phyloP scores from a whole-genome alignment of 805 yeast genomes.

The Metschnikowia similis region DNA sequence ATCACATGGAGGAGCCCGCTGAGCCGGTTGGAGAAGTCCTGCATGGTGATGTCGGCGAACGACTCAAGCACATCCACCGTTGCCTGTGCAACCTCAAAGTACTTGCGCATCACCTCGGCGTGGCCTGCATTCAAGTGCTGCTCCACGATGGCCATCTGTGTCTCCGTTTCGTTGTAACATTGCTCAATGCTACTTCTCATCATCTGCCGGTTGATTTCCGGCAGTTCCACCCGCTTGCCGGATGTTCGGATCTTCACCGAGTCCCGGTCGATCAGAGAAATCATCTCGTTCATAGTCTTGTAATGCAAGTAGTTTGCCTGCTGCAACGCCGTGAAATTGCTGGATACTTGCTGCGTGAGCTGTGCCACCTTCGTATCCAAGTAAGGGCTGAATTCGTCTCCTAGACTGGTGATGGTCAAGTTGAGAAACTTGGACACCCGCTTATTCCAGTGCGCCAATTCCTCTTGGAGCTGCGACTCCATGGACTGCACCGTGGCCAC shows the following conservation, averaged over 20 bases:
- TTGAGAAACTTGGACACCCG: constrained; percentile 32
- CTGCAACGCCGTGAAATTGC: constrained; percentile 27
- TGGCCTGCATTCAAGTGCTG: constrained; percentile 24
- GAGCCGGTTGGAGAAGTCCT: constrained; percentile 60
- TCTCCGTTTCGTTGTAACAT: constrained; percentile 22
- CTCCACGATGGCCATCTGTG: constrained; percentile 21
- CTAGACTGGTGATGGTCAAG: constrained; percentile 31
- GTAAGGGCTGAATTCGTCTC: constrained; percentile 27
- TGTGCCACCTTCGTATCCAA: constrained; percentile 22
- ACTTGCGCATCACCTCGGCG: constrained; percentile 23
- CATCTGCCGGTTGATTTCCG: constrained; percentile 27
- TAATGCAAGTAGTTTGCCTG: constrained; percentile 26
- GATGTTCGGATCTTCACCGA: constrained; percentile 24
- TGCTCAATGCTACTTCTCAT: constrained; percentile 31
- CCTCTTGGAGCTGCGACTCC: constrained; percentile 20
- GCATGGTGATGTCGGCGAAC: constrained; percentile 63
- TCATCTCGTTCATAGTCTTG: constrained; percentile 27
- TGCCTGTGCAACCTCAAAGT: constrained; percentile 30
- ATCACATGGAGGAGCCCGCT: constrained; percentile 41
- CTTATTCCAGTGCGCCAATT: constrained; percentile 29
- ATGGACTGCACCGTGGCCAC: not conserved
- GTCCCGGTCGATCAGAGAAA: constrained; percentile 31
- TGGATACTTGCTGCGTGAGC: constrained; percentile 24
- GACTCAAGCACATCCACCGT: constrained; percentile 68
- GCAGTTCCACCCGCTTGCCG: constrained; percentile 10